Base-by-base conservation (phyloP, 176 grass and related monocot genomes). In the Luzula sylvatica region DNA sequence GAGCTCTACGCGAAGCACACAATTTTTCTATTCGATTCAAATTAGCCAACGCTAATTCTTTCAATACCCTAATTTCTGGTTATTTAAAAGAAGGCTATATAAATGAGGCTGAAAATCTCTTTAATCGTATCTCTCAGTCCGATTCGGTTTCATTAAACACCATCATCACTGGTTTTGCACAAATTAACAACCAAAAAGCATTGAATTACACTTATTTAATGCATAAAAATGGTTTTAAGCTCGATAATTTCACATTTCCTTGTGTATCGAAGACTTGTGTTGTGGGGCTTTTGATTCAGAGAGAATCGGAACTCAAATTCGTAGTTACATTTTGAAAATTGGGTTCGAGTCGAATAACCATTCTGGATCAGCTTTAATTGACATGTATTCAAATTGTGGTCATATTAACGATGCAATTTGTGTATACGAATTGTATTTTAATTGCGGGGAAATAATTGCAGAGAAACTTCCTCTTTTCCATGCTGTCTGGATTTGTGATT, bases 361-460 rank as follows among this genome's bases (percentile, higher is more conserved):
- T 53, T 43, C 44, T 48, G 45, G 56, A 4, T 75, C 53, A 13
- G 65, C 72, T 22, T 50, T 75, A 15, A 61, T 75, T 68, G 72
- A 75, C 49, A 75, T 75, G 63, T 75, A 60, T 50, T 52, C 72
- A 24, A 75, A 68, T 7, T 68, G 63, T 60, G 46, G 72, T 23
- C 15, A 45, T 15, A 52, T 68, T 41, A 52, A 38, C 53, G 32
- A 75, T 53, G 53, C 54, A 20, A 29, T 68, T 8, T 44, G 28
- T 35, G 23, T 54, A 27, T 68, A 61, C 25, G n/a, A 68, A 23
- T 41, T 42, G 2, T 49, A 40, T 21, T 17, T 59, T 24, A 61
- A 41, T 58, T 28, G 22, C 42, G 32, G 51, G 23, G 43, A 13
- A 23, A 3, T 22, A 52, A 12, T 53, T 61, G 4, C 15, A 51